Base-by-base conservation (phyloP, 805 yeast genomes). In the Candida easanensis region DNA sequence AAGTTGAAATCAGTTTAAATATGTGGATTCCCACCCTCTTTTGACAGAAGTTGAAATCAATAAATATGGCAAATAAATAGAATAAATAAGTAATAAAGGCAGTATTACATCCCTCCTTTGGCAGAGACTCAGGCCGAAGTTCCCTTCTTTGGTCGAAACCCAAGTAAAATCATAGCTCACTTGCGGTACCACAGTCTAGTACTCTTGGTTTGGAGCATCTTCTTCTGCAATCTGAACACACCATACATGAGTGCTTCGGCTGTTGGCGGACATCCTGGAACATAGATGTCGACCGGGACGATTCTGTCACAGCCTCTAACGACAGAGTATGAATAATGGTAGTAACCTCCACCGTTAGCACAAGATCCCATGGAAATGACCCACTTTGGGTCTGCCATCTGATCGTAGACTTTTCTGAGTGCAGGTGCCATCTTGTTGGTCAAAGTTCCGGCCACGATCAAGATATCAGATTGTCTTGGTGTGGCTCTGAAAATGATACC, bases 361-460 rank as follows among this genome's bases (percentile, higher is more conserved):
- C 96, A 87, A 7, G 91, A 83, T 38, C 96, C 96, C 96, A 87
- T 87, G 44, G 93, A 84, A 56, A 87, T 87, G 40, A 88, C 96
- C 95, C 95, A 87, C 69, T 90, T 80, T 36, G 96, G 96, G 56
- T 84, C 93, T 27, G 96, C 88, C 95, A 88, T 88, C 69, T 87
- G 96, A 66, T 87, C 96, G 66, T 88, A 87, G 26, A 87, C 95
- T 70, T 86, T 93, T 71, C 96, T 82, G 64, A 87, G 73, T 20
- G 93, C 93, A 32, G 96, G 96, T 2, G 95, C 95, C 96, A 87
- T 87, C 70, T 87, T 87, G 65, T 87, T 87, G 50, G 96, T 87
- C 53, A 87, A 78, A 3, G 96, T 87, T 33, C 96, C 96, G 3
- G 96, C 95, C 44, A 88, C 93, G 68, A 87, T 87, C 85, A 87